Conservation (phyloP, 208 protist genomes). For the Trichomonas tenax region DNA sequence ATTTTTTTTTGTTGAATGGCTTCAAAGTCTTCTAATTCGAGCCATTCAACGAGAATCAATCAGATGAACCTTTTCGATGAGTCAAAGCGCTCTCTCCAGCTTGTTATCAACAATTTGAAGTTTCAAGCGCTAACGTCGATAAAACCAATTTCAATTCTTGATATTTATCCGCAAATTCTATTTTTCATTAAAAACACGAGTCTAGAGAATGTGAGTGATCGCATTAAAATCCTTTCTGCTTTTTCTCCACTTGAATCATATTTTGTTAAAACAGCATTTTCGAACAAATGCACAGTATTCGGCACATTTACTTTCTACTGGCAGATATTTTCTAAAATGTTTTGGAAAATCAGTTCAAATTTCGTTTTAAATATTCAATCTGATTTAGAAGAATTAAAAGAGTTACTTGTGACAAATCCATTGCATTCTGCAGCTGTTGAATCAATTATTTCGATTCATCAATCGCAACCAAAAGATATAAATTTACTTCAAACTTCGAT, state of each 20-base stretch:
- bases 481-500: not conserved
- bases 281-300: not conserved
- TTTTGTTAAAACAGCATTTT: not conserved
- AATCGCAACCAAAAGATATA: not conserved
- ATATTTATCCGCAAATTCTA: not conserved
- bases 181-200: not conserved
- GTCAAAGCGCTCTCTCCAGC: not conserved
- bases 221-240: not conserved
- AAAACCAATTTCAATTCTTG: not conserved
- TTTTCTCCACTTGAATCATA: not conserved
- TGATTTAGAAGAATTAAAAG: not conserved
- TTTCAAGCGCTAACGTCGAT: not conserved
- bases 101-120: not conserved
- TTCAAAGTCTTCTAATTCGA: not conserved
- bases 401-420: not conserved
- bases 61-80: not conserved
- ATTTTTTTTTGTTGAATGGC: not conserved
- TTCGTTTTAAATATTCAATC: not conserved
- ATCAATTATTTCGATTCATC: not conserved
- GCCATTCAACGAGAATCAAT: not conserved
- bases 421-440: not conserved
- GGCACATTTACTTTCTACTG: not conserved
- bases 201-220: not conserved
- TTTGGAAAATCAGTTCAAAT: not conserved
- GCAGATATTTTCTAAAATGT: not conserved